Percentiles rank a stretch among this genome's conserved stretches.
Conservation (phyloP, 1,284 basidiomycete species). For the Boletellus deceptivus region DNA sequence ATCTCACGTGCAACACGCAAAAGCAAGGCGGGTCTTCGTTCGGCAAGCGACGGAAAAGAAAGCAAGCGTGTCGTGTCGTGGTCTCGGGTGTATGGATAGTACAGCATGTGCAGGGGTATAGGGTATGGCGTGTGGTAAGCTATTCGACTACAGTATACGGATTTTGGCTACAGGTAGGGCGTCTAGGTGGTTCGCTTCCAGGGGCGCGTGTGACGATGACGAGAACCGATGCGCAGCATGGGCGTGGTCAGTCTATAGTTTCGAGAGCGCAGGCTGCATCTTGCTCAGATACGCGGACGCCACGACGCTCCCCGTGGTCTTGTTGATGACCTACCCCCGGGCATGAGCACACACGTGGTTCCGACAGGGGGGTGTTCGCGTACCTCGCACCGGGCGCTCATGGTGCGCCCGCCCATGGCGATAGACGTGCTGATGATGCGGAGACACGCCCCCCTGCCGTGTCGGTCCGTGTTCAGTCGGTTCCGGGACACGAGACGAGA, state of each 20-base stretch:
- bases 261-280: constrained; percentile 57
- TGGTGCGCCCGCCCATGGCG: constrained; percentile 61
- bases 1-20: too few species aligned
- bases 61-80: constrained; percentile 2
- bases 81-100: constrained; percentile 12
- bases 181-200: constrained; percentile 16
- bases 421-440: constrained; percentile 61
- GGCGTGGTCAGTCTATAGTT: constrained; percentile 25
- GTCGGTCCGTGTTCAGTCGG: background rate
- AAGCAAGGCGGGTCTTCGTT: too few species aligned
- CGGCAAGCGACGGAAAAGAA: constrained; percentile 4
- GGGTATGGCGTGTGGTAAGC: constrained; percentile 10
- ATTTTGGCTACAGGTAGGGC: constrained; percentile 19
- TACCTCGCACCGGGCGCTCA: constrained; percentile 67
- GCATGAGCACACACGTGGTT: constrained; percentile 1
- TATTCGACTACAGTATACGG: constrained; percentile 18
- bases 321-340: constrained; percentile 50
- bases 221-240: constrained; percentile 12
- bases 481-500: background rate
- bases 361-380: background rate
- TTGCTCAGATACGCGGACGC: constrained; percentile 66
- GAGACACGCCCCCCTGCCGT: constrained; percentile 50
- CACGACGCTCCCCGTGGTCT: constrained; percentile 50
- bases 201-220: constrained; percentile 1
- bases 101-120: constrained; percentile 19